Percentiles rank a stretch among this genome's conserved stretches.
Evolutionary conservation across 2,329 filamentous ascomycete species (phyloP).

Genomic region (Stylonectria norvegica): DNA sequence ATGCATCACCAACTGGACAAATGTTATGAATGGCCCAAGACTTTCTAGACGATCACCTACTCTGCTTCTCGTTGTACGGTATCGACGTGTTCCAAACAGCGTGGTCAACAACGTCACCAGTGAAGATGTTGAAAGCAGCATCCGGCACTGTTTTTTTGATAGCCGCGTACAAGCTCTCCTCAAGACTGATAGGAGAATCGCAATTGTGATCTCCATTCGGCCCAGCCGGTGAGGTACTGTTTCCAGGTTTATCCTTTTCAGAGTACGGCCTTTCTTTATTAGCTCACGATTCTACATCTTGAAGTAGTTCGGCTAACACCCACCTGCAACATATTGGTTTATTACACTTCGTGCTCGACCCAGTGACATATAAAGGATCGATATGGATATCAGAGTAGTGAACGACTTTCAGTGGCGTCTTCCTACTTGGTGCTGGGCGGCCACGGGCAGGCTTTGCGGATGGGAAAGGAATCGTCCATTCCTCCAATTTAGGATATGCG

Average conservation of each 20-base stretch:
- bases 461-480: slow-evolving; percentile 44
- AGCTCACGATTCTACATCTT: background rate
- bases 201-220: slow-evolving; percentile 52
- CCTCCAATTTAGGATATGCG: slow-evolving; percentile 42
- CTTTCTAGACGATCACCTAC: slow-evolving; percentile 24
- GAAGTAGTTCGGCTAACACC: slow-evolving; percentile 6
- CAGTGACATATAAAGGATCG: slow-evolving; percentile 52
- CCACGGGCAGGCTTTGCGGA: slow-evolving; percentile 35
- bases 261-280: slow-evolving; percentile 40
- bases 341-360: slow-evolving; percentile 52
- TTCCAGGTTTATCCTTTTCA: slow-evolving; percentile 44
- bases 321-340: slow-evolving; percentile 59
- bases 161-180: slow-evolving; percentile 53
- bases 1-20: slow-evolving; percentile 41
- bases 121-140: slow-evolving; percentile 55
- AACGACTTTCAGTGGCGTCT: slow-evolving; percentile 50
- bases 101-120: slow-evolving; percentile 56
- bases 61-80: slow-evolving; percentile 29
- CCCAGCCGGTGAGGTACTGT: slow-evolving; percentile 47
- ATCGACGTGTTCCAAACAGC: slow-evolving; percentile 45
- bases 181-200: slow-evolving; percentile 48
- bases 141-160: slow-evolving; percentile 46
- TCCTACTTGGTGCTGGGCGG: slow-evolving; percentile 41
- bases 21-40: slow-evolving; percentile 5
- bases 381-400: slow-evolving; percentile 61